Conservation (phyloP, 106 monocot genomes). For the Triglochin maritima region DNA sequence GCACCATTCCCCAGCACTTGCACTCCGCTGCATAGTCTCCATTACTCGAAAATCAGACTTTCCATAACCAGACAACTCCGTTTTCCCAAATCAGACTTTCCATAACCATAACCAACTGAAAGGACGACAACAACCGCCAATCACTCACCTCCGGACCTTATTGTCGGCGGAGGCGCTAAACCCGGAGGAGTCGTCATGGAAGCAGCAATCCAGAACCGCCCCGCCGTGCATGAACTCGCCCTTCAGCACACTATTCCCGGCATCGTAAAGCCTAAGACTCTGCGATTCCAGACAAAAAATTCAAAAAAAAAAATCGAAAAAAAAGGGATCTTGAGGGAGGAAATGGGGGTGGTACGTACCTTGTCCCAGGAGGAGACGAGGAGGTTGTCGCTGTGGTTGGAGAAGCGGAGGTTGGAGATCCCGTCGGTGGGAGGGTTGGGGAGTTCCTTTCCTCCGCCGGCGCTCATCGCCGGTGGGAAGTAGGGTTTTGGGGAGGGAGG, state of each 20-base stretch:
- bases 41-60: neutral
- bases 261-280: slow-evolving; percentile 90
- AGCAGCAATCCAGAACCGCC: slow-evolving; percentile 93
- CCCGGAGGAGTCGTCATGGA: slow-evolving; percentile 94
- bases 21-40: neutral
- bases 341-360: slow-evolving; percentile 17
- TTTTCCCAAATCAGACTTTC: neutral
- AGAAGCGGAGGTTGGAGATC: slow-evolving; percentile 93
- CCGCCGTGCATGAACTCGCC: slow-evolving; percentile 84
- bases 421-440: slow-evolving; percentile 72
- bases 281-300: slow-evolving; percentile 6
- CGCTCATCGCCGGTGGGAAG: neutral
- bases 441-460: slow-evolving; percentile 49
- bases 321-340: neutral
- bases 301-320: neutral
- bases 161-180: slow-evolving; percentile 73
- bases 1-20: neutral
- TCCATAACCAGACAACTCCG: no score
- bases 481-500: neutral
- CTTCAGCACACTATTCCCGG: slow-evolving; percentile 46
- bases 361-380: slow-evolving; percentile 98
- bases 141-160: slow-evolving; percentile 63
- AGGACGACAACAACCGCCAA: neutral
- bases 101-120: neutral
- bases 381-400: slow-evolving; percentile 92